phyloP scores from a whole-genome alignment of 495 filamentous ascomycete species.

The Cercophora sp. region DNA sequence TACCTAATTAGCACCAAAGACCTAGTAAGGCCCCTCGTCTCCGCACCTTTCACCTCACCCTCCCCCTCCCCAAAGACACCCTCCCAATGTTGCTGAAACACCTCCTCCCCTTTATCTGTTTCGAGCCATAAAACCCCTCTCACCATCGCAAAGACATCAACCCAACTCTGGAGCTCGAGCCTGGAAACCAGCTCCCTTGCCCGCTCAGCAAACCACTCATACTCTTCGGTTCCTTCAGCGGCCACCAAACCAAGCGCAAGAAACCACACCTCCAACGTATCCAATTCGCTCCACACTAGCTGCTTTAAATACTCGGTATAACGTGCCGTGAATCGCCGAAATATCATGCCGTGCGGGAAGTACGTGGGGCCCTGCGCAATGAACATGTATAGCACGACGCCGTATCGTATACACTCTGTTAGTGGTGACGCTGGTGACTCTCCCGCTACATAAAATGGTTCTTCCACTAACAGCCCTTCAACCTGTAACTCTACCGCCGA shows the following conservation, averaged over 20 bases:
- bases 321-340: not conserved
- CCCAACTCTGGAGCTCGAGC: not conserved
- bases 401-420: conserved; percentile 44
- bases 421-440: conserved; percentile 21
- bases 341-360: conserved; percentile 39
- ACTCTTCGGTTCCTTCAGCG: not conserved
- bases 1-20: too few species aligned
- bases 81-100: not conserved
- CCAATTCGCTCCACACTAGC: not conserved
- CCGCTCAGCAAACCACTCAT: not conserved
- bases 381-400: conserved; percentile 47
- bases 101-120: not conserved
- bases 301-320: not conserved
- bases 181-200: not conserved
- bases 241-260: not conserved
- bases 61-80: not conserved
- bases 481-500: not conserved
- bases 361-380: conserved; percentile 49
- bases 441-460: too few species aligned
- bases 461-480: too few species aligned
- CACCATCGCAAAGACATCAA: not conserved
- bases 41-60: too few species aligned
- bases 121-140: not conserved
- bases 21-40: too few species aligned
- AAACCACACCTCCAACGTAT: not conserved